Percentiles rank a stretch among this genome's conserved stretches.
Conservation (phyloP, 257 asterid genomes). For the Solanum peruvianum region DNA sequence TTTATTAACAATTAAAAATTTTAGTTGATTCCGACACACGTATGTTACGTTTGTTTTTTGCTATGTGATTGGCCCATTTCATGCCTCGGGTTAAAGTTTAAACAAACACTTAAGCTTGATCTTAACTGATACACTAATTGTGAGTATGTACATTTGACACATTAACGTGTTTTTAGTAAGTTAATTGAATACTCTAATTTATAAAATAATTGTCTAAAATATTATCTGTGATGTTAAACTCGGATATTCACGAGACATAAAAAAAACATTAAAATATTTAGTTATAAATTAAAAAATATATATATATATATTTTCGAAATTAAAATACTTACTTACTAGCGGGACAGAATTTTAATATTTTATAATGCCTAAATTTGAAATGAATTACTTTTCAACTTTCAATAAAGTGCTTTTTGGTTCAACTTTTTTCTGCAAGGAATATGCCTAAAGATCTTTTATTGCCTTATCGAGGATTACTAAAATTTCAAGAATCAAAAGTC, state of each 20-base stretch:
- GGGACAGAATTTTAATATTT: background rate
- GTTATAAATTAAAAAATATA: too few species aligned
- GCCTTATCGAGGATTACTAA: background rate
- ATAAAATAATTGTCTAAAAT: background rate
- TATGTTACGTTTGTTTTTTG: too few species aligned
- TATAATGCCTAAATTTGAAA: background rate
- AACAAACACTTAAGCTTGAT: background rate
- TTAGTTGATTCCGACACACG: too few species aligned
- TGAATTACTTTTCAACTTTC: background rate
- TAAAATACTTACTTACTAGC: background rate
- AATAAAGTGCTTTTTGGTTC: background rate
- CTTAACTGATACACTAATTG: background rate
- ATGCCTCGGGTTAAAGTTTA: background rate
- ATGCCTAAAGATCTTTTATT: background rate
- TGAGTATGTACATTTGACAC: too few species aligned
- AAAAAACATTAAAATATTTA: rapidly evolving
- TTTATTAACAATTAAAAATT: too few species aligned
- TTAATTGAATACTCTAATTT: background rate
- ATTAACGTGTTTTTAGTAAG: background rate
- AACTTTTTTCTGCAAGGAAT: background rate
- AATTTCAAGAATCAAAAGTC: background rate
- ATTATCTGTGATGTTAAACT: background rate
- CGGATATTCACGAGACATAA: rapidly evolving
- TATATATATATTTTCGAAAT: background rate
- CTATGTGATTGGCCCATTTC: background rate